Base-by-base conservation (phyloP, 2,329 filamentous ascomycete species). In the Colletotrichum somersetense region DNA sequence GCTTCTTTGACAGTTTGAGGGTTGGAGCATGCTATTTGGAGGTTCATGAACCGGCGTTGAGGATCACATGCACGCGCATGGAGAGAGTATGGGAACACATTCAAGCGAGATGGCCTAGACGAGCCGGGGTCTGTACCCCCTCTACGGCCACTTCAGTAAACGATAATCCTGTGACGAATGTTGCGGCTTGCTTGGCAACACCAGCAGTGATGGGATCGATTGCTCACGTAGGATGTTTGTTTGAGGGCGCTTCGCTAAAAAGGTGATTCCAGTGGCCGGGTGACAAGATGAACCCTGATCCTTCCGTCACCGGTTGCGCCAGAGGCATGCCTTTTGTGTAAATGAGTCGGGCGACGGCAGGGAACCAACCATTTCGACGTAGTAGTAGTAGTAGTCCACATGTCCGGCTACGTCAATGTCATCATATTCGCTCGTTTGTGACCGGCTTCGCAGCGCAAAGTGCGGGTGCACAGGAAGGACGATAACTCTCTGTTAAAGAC, bases 21-120 rank as follows among this genome's bases (percentile, higher is more conserved):
- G 38, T 57, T 14, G 52, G 58, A 71, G 57, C 67, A 59, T 46
- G 20, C 63, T 42, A 38, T 33, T 26, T 48, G 50, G 61, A 30
- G 35, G 42, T 38, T 55, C 48, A 61, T 55, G 70, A 56, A 56
- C 50, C n/a, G 70, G 70, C 70, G 70, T 72, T 70, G 70, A 62
- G 59, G 35, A 61, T 72, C 66, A 69, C 48, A 57, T 70, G 59
- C 40, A 62, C 23, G 7, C 44, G 30, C 8, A 33, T 46, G 50
- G 50, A 44, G 40, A 46, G 40, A 46, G 33, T 38, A 26, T n/a
- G 26, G n/a, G 14, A 48, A 35, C 26, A 58, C 42, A 42, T n/a
- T n/a, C 42, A 56, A 30, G 50, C 59, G 12, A 50, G 33, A 46
- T 38, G 30, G 20, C 40, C 16, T n/a, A 52, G 44, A 33, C 42